phyloP scores from a whole-genome alignment of 2,329 filamentous ascomycete genomes.

The Volutella citrinella region DNA sequence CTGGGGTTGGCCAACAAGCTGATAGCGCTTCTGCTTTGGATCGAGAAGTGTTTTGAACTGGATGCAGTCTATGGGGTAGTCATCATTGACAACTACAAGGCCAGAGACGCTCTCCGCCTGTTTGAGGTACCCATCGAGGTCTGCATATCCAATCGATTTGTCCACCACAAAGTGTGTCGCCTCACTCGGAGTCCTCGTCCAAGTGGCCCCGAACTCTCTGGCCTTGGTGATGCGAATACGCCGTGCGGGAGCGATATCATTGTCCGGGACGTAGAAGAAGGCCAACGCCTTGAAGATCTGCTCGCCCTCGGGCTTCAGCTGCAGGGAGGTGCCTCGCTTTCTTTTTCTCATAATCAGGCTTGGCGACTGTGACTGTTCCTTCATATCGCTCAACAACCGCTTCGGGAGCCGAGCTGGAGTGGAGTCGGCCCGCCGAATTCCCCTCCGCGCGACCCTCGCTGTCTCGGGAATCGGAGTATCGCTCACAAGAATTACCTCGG shows the following conservation, averaged over 20 bases:
- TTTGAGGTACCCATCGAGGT: constrained; percentile 53
- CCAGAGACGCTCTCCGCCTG: constrained; percentile 19
- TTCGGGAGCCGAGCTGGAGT: constrained; percentile 26
- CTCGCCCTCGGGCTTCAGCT: constrained; percentile 47
- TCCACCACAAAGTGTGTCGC: constrained; percentile 84
- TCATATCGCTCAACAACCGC: constrained; percentile 4
- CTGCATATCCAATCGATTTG: constrained; percentile 58
- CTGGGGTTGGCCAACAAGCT: constrained; percentile 47
- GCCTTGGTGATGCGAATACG: constrained; percentile 72
- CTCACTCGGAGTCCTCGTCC: constrained; percentile 56
- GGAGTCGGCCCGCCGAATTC: constrained; percentile 26
- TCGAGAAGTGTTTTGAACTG: constrained; percentile 56
- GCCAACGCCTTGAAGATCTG: constrained; percentile 59
- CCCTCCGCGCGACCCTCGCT: constrained; percentile 12
- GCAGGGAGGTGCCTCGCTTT: constrained; percentile 41
- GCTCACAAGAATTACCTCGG: constrained; percentile 20
- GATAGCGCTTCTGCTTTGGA: constrained; percentile 56
- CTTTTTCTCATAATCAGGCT: constrained; percentile 38
- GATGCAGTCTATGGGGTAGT: constrained; percentile 68
- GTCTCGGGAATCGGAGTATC: constrained; percentile 29
- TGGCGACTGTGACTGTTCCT: constrained; percentile 23
- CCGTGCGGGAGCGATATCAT: constrained; percentile 66
- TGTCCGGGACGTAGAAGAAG: constrained; percentile 79
- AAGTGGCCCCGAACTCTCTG: constrained; percentile 70
- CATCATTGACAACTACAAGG: constrained; percentile 60